These are phyloP conservation scores for Paramyrothecium sp. DNA, from an alignment of 2,329 filamentous ascomycete genomes.

Conservation along the genomic window DNA sequence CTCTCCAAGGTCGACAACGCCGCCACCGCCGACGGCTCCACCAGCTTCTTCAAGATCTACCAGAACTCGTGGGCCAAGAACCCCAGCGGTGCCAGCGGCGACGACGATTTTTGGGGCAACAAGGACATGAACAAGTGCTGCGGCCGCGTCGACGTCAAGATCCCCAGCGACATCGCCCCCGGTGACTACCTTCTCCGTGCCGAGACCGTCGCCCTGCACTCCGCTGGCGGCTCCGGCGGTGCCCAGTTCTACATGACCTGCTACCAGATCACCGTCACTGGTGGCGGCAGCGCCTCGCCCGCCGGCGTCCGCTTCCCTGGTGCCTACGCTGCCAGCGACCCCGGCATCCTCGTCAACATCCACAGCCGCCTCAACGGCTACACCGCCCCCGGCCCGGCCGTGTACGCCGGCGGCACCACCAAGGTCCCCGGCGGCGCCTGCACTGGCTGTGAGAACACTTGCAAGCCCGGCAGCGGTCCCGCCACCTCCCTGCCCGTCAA, in stretches of 20 bases:
- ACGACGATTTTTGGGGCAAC: conserved; percentile 19
- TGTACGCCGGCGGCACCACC: conserved; percentile 37
- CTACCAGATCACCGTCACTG: conserved; percentile 23
- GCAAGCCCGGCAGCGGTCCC: background rate
- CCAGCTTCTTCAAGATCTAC: conserved; percentile 53
- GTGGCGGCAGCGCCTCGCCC: conserved; percentile 18
- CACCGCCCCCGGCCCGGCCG: conserved; percentile 40
- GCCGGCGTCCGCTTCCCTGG: conserved; percentile 20
- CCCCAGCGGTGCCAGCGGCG: conserved; percentile 18
- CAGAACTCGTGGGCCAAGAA: conserved; percentile 40
- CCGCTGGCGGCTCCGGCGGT: conserved; percentile 29
- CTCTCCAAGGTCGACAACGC: conserved; percentile 49
- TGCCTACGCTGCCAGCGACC: conserved; percentile 19
- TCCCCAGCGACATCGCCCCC: conserved; percentile 43
- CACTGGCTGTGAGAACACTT: conserved; percentile 8
- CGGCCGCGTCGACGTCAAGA: conserved; percentile 13
- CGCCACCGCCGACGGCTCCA: conserved; percentile 37
- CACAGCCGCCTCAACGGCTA: conserved; percentile 35
- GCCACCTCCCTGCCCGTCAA: background rate
- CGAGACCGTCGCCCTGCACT: conserved; percentile 53
- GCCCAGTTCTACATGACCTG: conserved; percentile 35
- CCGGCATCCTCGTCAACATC: conserved; percentile 26
- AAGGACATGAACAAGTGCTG: conserved; percentile 2
- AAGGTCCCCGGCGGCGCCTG: conserved; percentile 38
- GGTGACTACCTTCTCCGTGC: conserved; percentile 55